phyloP scores from a whole-genome alignment of 257 asterid species.

The Solanum pimpinellifolium region DNA sequence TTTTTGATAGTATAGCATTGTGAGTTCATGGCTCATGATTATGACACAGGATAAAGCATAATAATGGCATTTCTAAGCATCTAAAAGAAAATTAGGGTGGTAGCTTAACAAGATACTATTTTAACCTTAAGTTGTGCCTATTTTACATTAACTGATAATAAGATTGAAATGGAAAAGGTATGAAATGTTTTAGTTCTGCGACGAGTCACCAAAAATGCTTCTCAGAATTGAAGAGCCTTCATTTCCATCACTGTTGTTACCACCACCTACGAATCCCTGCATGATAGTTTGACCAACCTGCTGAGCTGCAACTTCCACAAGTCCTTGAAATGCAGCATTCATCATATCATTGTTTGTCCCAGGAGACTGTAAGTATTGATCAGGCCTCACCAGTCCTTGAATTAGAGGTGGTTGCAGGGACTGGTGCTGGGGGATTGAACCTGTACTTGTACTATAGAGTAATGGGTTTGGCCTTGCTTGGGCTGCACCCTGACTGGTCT shows the following conservation, averaged over 20 bases:
- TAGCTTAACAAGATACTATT: background rate
- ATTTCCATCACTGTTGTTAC: background rate
- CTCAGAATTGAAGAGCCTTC: slow-evolving; percentile 3
- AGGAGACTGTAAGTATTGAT: background rate
- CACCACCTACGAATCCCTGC: slow-evolving; percentile 16
- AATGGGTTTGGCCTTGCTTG: background rate
- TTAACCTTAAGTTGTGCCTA: background rate
- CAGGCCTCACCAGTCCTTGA: background rate
- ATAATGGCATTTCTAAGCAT: background rate
- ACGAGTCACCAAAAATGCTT: background rate
- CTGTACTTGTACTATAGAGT: slow-evolving; percentile 1
- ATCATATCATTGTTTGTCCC: slow-evolving; percentile 4
- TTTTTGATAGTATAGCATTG: background rate
- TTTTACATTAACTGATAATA: background rate
- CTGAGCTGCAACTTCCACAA: slow-evolving; percentile 35
- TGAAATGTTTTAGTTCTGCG: background rate
- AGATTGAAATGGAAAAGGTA: background rate
- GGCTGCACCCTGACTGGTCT: background rate
- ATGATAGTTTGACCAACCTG: slow-evolving; percentile 25
- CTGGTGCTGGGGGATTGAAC: background rate
- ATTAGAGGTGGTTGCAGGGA: background rate
- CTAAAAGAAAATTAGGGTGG: background rate
- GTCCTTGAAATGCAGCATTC: slow-evolving; percentile 24
- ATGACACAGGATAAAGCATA: background rate
- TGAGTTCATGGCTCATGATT: background rate